Percentiles rank a stretch among this genome's conserved stretches.
Conservation (phyloP, 1,284 basidiomycete species). For the Coniferiporia weirii region DNA sequence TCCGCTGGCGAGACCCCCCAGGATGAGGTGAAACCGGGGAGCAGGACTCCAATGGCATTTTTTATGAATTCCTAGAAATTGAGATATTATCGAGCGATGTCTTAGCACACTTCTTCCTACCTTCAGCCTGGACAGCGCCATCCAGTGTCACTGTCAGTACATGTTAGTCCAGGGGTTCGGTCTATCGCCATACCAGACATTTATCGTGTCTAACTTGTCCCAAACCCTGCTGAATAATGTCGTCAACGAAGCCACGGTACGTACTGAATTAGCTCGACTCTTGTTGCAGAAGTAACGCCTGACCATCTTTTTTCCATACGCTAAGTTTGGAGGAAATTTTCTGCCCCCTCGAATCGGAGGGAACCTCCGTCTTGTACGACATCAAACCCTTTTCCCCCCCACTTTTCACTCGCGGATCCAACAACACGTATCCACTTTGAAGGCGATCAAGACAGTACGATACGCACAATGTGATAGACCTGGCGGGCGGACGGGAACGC, state of each 20-base stretch:
- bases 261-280: conserved; percentile 16
- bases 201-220: conserved; percentile 33
- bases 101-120: conserved; percentile 33
- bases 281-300: background rate
- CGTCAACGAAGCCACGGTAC: conserved; percentile 43
- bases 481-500: conserved; percentile 24
- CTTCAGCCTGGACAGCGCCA: conserved; percentile 37
- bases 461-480: conserved; percentile 22
- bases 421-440: conserved; percentile 22
- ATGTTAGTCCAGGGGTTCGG: conserved; percentile 31
- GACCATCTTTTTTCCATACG: background rate
- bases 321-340: conserved; percentile 35
- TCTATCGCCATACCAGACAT: background rate
- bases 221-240: conserved; percentile 40
- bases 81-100: conserved; percentile 36
- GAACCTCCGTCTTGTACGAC: conserved; percentile 42
- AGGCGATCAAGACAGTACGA: conserved; percentile 21
- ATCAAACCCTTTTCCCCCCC: conserved; percentile 50
- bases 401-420: conserved; percentile 36
- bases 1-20: no score
- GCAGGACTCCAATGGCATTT: conserved; percentile 38
- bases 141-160: conserved; percentile 35
- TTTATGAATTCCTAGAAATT: conserved; percentile 42
- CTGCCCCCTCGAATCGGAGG: conserved; percentile 24
- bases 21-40: no score